Conservation (phyloP, 208 protist species). For the Trypanosomatidae sp. region DNA sequence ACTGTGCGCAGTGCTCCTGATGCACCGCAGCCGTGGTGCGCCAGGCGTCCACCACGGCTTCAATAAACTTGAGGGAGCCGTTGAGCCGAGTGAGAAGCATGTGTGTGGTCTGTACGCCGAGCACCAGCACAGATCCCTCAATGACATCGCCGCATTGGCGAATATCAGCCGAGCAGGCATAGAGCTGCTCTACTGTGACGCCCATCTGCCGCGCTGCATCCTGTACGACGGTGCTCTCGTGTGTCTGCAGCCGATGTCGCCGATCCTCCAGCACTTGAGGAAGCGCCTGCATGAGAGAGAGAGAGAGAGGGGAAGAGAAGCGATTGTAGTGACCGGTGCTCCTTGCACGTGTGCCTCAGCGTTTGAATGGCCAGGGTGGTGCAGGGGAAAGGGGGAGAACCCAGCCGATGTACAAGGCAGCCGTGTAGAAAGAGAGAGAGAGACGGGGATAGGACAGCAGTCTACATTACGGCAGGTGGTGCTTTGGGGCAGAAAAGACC, state of each 20-base stretch:
- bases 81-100: slow-evolving; percentile 47
- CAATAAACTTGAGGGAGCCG: slow-evolving; percentile 43
- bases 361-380: not conserved
- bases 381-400: not conserved
- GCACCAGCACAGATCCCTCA: slow-evolving; percentile 68
- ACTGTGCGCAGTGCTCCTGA: slow-evolving; percentile 43
- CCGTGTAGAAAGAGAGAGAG: not conserved
- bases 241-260: slow-evolving; percentile 46
- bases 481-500: not conserved
- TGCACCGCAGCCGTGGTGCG: slow-evolving; percentile 25
- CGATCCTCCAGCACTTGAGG: slow-evolving; percentile 55
- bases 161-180: slow-evolving; percentile 39
- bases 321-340: not conserved
- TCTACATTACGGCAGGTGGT: no score
- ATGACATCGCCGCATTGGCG: slow-evolving; percentile 57
- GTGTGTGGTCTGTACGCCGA: slow-evolving; percentile 69
- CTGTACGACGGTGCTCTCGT: slow-evolving; percentile 25
- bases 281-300: slow-evolving; percentile 24
- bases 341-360: not conserved
- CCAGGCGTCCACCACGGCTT: slow-evolving; percentile 38
- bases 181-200: slow-evolving; percentile 41
- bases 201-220: slow-evolving; percentile 39
- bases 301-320: not conserved
- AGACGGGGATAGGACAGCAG: no score
- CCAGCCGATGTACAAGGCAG: not conserved